Evolutionary conservation across 2,329 filamentous ascomycete genomes (phyloP), one percentile per base, ranked within the genome.

Genomic region (Hymenoscyphus scutula): DNA sequence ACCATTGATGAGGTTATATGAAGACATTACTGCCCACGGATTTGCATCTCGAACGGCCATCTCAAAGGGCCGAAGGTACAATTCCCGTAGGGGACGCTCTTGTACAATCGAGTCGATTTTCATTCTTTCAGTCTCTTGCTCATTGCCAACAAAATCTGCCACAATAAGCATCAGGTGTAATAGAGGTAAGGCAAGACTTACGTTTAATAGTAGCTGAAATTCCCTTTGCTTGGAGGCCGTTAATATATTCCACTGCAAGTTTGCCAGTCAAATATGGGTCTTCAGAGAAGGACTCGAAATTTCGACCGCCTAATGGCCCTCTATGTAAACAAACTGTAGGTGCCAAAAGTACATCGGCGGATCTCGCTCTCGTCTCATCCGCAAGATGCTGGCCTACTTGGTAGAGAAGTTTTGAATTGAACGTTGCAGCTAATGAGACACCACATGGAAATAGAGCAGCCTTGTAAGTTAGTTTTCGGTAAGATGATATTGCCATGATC

Each of bases 201-300:
- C 89, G 91, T 78, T 95, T 95, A 68, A 93, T 86, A 0, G 90
- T 91, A 11, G 91, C 89, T 7, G 88, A 86, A 41, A 95, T 83
- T 0, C 89, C 88, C 64, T 86, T 87, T 27, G 88, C 86, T 72
- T 95, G 91, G 60, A 90, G 78, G 7, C 89, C 89, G 56, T 84
- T 86, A 71, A 91, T 88, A 65, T 90, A 90, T 64, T 89, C 83
- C 0, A 88, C 84, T 13, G 89, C 88, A 64, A 92, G 78, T 65
- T 87, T 89, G 34, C 90, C 90, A 0, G 90, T 91, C 5, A 96
- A 80, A 10, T 88, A 82, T 0, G 91, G 91, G 68, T 95, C 91
- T 74, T 95, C 91, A 0, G 89, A 92, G 74, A 92, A 95, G 0
- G 90, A 92, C 76, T 96, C 91, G 68, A 95, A 96, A 67, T 92